A percentile compares a stretch with the other conserved stretches of the same genome.
These are phyloP conservation scores for Vinca major DNA, from an alignment of 305 asterid genomes.

Conservation along the genomic window DNA sequence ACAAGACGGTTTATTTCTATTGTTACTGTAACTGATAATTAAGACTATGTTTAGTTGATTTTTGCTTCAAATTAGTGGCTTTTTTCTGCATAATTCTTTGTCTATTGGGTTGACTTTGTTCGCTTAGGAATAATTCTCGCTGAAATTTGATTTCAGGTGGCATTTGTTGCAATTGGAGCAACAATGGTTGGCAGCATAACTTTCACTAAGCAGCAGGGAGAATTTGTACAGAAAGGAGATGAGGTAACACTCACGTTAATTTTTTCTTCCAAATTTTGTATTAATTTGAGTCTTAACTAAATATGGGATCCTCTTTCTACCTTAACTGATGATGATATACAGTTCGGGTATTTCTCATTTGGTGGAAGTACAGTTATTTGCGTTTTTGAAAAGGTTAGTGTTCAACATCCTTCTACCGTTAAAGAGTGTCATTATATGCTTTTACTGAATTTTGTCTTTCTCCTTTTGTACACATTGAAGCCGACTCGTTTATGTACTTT, in stretches of 20 bases:
- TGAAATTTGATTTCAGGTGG: conserved; percentile 53
- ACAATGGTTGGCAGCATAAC: conserved; percentile 99
- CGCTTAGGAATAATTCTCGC: background rate
- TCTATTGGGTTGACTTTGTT: background rate
- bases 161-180: conserved; percentile 97
- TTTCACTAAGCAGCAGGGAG: conserved; percentile 60
- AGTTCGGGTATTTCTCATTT: conserved; percentile 97
- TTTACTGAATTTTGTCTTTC: background rate
- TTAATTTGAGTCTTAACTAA: background rate
- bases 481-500: background rate
- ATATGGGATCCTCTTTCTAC: conserved; percentile 2
- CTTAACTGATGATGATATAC: conserved; percentile 20
- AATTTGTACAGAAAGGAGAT: conserved; percentile 75
- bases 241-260: conserved; percentile 42
- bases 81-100: background rate
- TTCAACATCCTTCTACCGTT: background rate
- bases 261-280: no score
- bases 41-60: background rate
- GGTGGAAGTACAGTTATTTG: conserved; percentile 98
- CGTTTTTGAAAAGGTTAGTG: conserved; percentile 80
- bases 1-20: background rate
- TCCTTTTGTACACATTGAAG: background rate
- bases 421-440: background rate
- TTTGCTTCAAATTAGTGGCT: conserved; percentile 1
- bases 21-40: background rate